phyloP scores from a whole-genome alignment of 129 eudicot genomes.

The Escallonia herrerae region DNA sequence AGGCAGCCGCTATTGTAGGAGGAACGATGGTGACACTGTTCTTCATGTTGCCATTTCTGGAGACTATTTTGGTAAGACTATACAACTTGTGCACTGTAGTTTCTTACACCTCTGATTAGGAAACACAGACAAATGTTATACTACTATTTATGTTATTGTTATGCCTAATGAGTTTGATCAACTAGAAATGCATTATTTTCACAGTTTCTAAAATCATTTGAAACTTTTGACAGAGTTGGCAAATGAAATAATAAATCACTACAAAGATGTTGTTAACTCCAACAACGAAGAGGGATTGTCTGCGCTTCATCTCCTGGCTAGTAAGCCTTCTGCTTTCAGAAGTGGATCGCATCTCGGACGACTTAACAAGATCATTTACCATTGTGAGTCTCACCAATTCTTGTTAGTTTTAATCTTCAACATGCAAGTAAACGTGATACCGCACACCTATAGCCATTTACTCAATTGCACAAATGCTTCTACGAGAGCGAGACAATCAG shows the following conservation, averaged over 20 bases:
- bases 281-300: background rate
- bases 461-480: no score
- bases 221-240: constrained; percentile 7
- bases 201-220: no score
- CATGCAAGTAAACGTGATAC: no score
- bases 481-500: no score
- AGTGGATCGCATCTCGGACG: constrained; percentile 10
- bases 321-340: constrained; percentile 12
- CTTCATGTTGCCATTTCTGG: constrained; percentile 17
- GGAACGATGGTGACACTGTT: constrained; percentile 11
- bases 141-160: background rate
- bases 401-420: no score
- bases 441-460: no score
- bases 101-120: background rate
- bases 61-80: constrained; percentile 16
- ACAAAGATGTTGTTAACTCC: background rate
- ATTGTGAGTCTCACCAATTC: background rate
- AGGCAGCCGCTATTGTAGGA: background rate
- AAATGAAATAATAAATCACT: background rate
- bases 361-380: constrained; percentile 2
- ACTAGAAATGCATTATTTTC: no score
- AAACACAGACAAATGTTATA: background rate
- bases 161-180: background rate
- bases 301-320: constrained; percentile 12
- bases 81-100: background rate